phyloP scores from a whole-genome alignment of 2,329 filamentous ascomycete genomes.

The Acarospora socialis region DNA sequence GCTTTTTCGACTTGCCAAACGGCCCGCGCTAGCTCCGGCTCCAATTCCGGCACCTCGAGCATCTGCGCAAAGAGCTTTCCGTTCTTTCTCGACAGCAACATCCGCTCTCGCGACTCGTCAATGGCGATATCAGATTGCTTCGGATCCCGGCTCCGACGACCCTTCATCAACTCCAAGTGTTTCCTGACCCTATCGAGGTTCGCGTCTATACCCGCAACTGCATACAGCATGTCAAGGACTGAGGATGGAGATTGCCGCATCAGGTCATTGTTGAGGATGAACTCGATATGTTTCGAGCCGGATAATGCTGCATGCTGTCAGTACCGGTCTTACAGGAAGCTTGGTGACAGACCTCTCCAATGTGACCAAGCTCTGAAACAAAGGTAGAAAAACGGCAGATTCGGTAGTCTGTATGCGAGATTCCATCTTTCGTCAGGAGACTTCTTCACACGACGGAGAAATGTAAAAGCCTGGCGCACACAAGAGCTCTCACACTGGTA shows the following conservation, averaged over 20 bases:
- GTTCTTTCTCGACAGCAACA: slow-evolving; percentile 37
- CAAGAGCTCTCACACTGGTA: slow-evolving; percentile 57
- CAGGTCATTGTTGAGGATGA: slow-evolving; percentile 60
- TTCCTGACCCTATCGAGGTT: slow-evolving; percentile 18
- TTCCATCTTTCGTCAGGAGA: slow-evolving; percentile 9
- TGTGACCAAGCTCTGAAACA: slow-evolving; percentile 82
- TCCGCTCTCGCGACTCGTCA: slow-evolving; percentile 19
- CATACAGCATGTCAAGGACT: slow-evolving; percentile 62
- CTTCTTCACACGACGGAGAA: slow-evolving; percentile 1
- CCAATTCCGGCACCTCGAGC: slow-evolving; percentile 47
- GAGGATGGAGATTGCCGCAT: slow-evolving; percentile 51
- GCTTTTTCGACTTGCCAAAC: slow-evolving; percentile 12
- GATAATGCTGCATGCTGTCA: slow-evolving; percentile 43
- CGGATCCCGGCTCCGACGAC: slow-evolving; percentile 17
- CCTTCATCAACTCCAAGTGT: slow-evolving; percentile 20
- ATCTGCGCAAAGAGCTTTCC: slow-evolving; percentile 45
- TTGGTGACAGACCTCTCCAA: slow-evolving; percentile 46
- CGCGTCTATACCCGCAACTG: slow-evolving; percentile 24
- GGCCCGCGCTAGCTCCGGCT: slow-evolving; percentile 13
- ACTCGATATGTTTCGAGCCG: slow-evolving; percentile 74
- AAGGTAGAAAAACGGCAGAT: slow-evolving; percentile 94
- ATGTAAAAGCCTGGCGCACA: neutral
- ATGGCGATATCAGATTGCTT: too few species aligned
- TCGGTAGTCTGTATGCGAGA: slow-evolving; percentile 52
- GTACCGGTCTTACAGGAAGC: slow-evolving; percentile 3